Evolutionary conservation across 192 early-diverging fungal species (phyloP).

Genomic region (Coemansia guatemalensis): DNA sequence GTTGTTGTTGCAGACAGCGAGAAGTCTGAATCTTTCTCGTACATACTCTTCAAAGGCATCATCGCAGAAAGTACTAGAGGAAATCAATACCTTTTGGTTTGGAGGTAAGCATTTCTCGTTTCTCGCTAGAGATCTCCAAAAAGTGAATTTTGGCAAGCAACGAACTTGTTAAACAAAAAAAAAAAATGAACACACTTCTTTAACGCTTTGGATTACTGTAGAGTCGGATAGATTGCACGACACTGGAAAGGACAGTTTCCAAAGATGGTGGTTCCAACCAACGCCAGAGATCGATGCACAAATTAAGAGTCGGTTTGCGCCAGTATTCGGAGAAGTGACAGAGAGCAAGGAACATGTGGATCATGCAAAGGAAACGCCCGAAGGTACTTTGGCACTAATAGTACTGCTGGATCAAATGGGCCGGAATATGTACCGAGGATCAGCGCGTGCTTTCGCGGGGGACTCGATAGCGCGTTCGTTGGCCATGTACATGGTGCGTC

Average conservation of each 20-base stretch:
- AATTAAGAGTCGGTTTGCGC: conserved; percentile 30
- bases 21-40: neutral
- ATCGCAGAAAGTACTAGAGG: conserved; percentile 37
- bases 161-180: neutral
- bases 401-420: conserved; percentile 65
- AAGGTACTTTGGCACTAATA: conserved; percentile 51
- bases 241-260: conserved; percentile 40
- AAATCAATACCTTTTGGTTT: conserved; percentile 50
- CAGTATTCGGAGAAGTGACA: conserved; percentile 14
- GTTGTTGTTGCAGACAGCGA: no score
- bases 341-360: conserved; percentile 33
- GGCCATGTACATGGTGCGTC: conserved; percentile 52
- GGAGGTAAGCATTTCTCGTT: conserved; percentile 9
- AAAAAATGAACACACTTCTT: no score
- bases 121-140: no score
- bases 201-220: no score
- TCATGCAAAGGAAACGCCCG: conserved; percentile 37
- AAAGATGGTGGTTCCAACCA: conserved; percentile 53
- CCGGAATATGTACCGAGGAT: conserved; percentile 62
- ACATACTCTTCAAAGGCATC: conserved; percentile 23
- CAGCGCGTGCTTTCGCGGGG: conserved; percentile 55
- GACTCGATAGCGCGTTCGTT: conserved; percentile 57
- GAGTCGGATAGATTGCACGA: conserved; percentile 49
- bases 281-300: conserved; percentile 31
- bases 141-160: no score